A percentile compares a stretch with the other conserved stretches of the same genome.
phyloP scores from a whole-genome alignment of 179 eudicot species.

The Spergularia azorica region DNA sequence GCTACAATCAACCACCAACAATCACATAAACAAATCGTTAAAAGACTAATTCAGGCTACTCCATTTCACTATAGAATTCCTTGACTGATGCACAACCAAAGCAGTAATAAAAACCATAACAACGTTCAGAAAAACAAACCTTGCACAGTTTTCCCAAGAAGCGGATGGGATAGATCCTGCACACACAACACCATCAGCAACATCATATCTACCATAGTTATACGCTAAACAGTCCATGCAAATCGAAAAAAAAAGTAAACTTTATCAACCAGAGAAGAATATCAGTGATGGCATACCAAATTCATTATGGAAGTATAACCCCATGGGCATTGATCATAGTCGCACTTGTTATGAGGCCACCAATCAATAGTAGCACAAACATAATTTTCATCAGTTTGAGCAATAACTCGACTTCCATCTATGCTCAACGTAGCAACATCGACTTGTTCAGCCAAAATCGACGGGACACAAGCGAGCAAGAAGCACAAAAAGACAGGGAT shows the following conservation, averaged over 20 bases:
- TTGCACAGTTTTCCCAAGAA: constrained; percentile 68
- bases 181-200: constrained; percentile 16
- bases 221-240: neutral
- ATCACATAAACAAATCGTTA: neutral
- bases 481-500: constrained; percentile 37
- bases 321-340: constrained; percentile 92
- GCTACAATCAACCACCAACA: constrained; percentile 39
- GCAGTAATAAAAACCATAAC: neutral
- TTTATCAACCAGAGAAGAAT: neutral
- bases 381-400: constrained; percentile 71
- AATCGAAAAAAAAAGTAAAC: no score
- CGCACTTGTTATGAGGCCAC: constrained; percentile 94
- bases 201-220: neutral
- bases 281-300: constrained; percentile 47
- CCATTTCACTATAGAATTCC: neutral
- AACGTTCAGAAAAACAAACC: constrained; percentile 40
- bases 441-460: constrained; percentile 52
- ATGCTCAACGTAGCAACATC: constrained; percentile 49
- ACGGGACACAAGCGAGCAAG: constrained; percentile 48
- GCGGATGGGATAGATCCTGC: constrained; percentile 79
- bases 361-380: constrained; percentile 94
- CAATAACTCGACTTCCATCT: constrained; percentile 53
- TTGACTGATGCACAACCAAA: neutral
- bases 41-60: neutral
- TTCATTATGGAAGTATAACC: constrained; percentile 71